phyloP scores from a whole-genome alignment of 2,329 filamentous ascomycete species.

The Fusarium papillatum region DNA sequence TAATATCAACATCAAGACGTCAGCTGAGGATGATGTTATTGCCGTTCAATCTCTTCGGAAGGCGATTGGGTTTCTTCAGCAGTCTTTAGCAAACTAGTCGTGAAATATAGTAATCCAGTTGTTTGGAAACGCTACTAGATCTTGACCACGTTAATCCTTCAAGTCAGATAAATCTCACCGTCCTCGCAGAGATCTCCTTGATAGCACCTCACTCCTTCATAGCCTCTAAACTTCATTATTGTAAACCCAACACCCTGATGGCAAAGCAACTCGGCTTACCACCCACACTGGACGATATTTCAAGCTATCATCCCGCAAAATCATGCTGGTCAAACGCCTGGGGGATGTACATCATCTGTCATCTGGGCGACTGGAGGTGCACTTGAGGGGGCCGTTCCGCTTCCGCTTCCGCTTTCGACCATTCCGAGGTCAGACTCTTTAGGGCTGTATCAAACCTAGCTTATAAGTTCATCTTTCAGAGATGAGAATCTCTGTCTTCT shows the following conservation, averaged over 20 bases:
- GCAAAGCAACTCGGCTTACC: not conserved
- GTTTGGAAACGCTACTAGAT: not conserved
- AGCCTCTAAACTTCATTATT: not conserved
- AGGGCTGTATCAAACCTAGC: not conserved
- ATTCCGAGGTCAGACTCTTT: not conserved
- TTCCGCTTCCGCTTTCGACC: not conserved
- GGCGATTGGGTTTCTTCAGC: conserved; percentile 27
- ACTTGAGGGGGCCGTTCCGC: not conserved
- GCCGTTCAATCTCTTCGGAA: conserved; percentile 23
- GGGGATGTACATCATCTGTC: not conserved
- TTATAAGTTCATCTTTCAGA: not conserved
- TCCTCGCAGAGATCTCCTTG: too few relatives aligned
- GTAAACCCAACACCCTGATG: not conserved
- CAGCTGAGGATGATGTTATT: not conserved
- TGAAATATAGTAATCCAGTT: not conserved
- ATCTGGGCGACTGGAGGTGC: not conserved
- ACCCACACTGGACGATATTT: not conserved
- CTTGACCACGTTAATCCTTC: not conserved
- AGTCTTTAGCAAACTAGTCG: not conserved
- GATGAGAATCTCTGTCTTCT: not conserved
- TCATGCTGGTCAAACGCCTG: not conserved
- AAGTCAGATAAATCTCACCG: not conserved
- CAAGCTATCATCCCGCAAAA: not conserved
- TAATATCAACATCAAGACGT: conserved; percentile 24
- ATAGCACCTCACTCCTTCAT: not conserved